Evolutionary conservation across 2,329 filamentous ascomycete species (phyloP).

Genomic region (Alternaria hordeiaustralica): DNA sequence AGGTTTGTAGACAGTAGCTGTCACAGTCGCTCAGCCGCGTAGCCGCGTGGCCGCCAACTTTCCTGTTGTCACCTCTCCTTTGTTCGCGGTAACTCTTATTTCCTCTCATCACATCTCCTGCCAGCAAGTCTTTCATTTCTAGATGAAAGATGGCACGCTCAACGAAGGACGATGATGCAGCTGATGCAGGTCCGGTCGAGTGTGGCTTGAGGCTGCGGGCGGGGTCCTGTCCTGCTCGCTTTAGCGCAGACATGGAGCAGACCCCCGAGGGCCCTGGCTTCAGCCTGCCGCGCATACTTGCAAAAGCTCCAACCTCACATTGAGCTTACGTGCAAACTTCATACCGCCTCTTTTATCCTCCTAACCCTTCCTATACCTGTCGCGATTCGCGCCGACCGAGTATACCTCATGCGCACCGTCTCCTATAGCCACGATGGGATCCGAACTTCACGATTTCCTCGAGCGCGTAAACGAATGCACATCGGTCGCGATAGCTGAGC

Average conservation of each 20-base stretch:
- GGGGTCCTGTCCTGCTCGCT: neutral
- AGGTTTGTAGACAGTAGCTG: neutral
- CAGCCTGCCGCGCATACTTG: neutral
- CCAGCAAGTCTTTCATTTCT: accelerated
- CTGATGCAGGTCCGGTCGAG: neutral
- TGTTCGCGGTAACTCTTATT: neutral
- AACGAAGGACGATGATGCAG: neutral
- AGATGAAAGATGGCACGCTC: neutral
- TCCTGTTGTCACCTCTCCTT: neutral
- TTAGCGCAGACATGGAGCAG: neutral
- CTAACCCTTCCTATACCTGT: neutral
- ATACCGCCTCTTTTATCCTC: accelerated
- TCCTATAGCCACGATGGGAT: neutral
- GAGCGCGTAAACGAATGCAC: neutral
- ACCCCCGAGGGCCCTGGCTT: neutral
- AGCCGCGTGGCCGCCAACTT: neutral
- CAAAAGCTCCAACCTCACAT: neutral
- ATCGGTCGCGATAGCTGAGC: accelerated
- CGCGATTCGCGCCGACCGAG: neutral
- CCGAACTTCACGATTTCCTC: neutral
- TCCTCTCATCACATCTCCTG: neutral
- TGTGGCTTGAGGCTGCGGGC: neutral
- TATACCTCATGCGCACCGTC: neutral
- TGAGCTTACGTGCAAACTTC: neutral
- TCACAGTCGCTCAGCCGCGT: neutral